Percentiles rank a stretch among this genome's conserved stretches.
These are phyloP conservation scores for Metschnikowia kunwiensis DNA, from an alignment of 805 yeast genomes.

Conservation along the genomic window DNA sequence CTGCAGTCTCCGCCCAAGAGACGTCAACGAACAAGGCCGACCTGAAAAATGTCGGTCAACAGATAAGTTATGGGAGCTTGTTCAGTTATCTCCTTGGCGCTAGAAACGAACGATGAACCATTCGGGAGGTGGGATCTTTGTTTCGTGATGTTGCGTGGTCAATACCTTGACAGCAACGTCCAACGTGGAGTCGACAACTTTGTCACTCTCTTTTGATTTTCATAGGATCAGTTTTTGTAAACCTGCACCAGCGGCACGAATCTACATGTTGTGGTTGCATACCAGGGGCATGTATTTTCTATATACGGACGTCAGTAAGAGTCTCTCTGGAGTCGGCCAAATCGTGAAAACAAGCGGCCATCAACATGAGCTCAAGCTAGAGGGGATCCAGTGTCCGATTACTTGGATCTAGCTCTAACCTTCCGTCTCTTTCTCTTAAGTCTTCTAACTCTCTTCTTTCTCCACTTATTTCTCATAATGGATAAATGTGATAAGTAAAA, in stretches of 20 bases:
- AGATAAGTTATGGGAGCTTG: too few relatives aligned
- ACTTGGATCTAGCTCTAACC: conserved; percentile 99
- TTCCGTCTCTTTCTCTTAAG: conserved; percentile 99
- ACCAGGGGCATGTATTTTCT: conserved; percentile 22
- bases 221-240: not conserved
- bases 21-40: too few relatives aligned
- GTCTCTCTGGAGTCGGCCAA: conserved; percentile 5
- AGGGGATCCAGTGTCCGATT: conserved; percentile 49
- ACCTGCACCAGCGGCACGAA: not conserved
- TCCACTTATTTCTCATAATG: conserved; percentile 95
- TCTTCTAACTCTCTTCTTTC: conserved; percentile 99
- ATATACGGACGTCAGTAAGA: conserved; percentile 18
- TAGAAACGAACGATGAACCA: too few relatives aligned
- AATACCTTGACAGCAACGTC: too few relatives aligned
- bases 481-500: conserved; percentile 26
- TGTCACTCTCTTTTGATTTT: not conserved
- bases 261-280: conserved; percentile 9
- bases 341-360: conserved; percentile 2
- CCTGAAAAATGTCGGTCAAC: too few relatives aligned
- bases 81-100: too few relatives aligned
- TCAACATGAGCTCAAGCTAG: conserved; percentile 14
- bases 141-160: too few relatives aligned
- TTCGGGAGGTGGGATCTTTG: too few relatives aligned
- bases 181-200: too few relatives aligned
- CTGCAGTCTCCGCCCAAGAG: too few relatives aligned